These are phyloP conservation scores for Leccinum olivaceopallidum DNA, from an alignment of 768 basidiomycete genomes.

Conservation along the genomic window DNA sequence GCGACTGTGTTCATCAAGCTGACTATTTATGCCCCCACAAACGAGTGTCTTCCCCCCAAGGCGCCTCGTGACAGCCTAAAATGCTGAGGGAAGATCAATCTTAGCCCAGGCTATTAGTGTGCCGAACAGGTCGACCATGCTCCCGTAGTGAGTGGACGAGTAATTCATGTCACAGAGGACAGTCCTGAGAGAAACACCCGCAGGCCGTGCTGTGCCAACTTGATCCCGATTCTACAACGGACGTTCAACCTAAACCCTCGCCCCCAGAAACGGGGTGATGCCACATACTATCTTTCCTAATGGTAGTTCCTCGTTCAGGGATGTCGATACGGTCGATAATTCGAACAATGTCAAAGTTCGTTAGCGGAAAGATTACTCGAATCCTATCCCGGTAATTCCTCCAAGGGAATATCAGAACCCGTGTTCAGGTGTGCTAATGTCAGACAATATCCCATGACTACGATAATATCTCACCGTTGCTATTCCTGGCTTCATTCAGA, in stretches of 20 bases:
- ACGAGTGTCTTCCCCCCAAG: conserved; percentile 39
- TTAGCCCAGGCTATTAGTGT: conserved; percentile 15
- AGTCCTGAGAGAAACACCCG: conserved; percentile 39
- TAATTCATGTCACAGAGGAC: neutral
- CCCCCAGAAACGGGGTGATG: conserved; percentile 71
- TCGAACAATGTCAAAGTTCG: neutral
- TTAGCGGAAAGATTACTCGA: neutral
- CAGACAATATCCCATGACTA: conserved; percentile 17
- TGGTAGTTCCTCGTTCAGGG: conserved; percentile 36
- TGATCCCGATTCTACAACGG: conserved; percentile 51
- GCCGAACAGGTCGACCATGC: neutral
- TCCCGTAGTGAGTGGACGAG: neutral
- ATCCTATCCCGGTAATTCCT: neutral
- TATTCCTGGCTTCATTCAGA: conserved; percentile 9
- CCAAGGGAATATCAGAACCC: neutral
- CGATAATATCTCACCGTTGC: conserved; percentile 11
- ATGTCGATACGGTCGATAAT: neutral
- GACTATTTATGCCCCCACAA: neutral
- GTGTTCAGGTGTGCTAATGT: conserved; percentile 7
- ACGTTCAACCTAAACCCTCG: conserved; percentile 70
- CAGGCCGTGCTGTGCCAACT: neutral
- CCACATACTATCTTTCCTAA: conserved; percentile 56
- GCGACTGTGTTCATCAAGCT: neutral
- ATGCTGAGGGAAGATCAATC: conserved; percentile 42
- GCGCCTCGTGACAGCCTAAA: conserved; percentile 54